Percentiles rank a stretch among this genome's conserved stretches.
Conservation (phyloP, 2,329 filamentous ascomycete species). For the Scedosporium dehoogii region DNA sequence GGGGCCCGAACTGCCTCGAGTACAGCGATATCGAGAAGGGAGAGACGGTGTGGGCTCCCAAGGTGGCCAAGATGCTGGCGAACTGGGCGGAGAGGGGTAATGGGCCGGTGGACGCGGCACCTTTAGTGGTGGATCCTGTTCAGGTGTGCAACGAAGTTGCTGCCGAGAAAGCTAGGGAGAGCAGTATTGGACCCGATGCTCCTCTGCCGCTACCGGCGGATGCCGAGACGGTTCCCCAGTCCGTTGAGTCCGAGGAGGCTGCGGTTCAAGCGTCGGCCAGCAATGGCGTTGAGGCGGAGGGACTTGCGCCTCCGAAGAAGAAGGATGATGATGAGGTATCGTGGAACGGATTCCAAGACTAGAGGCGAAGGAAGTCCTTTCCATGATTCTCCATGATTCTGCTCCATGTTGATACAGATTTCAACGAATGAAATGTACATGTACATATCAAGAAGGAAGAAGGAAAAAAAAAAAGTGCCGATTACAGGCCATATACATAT, state of each 20-base stretch:
- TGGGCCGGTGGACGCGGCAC: conserved; percentile 4
- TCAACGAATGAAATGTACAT: not conserved
- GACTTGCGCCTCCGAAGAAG: not conserved
- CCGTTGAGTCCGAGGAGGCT: not conserved
- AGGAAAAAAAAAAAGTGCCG: not conserved
- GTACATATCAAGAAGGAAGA: not conserved
- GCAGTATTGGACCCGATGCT: not conserved
- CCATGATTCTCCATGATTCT: not conserved
- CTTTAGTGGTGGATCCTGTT: not conserved
- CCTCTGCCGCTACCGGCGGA: not conserved
- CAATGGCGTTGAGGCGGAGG: not conserved
- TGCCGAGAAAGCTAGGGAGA: not conserved
- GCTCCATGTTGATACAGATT: not conserved
- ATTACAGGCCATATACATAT: not conserved
- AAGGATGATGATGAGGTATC: conserved; percentile 27
- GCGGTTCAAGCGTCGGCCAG: conserved; percentile 14
- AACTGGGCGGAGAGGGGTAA: conserved; percentile 23
- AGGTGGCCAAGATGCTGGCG: conserved; percentile 44
- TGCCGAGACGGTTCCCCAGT: not conserved
- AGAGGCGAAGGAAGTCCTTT: not conserved
- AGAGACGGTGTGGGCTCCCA: conserved; percentile 73
- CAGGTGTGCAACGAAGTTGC: not conserved
- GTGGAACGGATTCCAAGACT: conserved; percentile 32
- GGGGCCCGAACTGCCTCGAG: conserved; percentile 61
- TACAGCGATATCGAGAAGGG: conserved; percentile 67